Percentiles rank a stretch among this genome's conserved stretches.
Evolutionary conservation across 176 grass and related monocot species (phyloP).

Genomic region (Raddia distichophylla): DNA sequence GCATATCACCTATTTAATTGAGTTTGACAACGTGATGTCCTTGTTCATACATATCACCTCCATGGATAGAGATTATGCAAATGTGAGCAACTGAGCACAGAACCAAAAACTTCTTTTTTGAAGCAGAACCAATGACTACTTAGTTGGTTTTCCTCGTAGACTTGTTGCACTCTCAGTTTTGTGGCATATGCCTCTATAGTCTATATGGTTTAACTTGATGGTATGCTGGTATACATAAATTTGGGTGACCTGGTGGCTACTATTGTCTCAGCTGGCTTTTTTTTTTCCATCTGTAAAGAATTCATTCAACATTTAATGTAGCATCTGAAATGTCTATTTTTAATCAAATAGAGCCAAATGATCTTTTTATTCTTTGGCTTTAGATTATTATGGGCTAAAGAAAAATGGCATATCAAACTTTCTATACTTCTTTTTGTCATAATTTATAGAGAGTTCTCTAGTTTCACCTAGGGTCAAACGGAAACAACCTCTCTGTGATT

Average conservation of each 20-base stretch:
- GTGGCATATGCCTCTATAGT: slow-evolving; percentile 3
- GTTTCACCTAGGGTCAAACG: too few relatives aligned
- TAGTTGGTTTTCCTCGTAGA: slow-evolving; percentile 13
- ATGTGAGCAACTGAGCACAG: background rate
- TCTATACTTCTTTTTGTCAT: too few relatives aligned
- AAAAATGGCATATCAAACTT: too few relatives aligned
- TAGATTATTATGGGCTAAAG: too few relatives aligned
- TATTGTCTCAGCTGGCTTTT: background rate
- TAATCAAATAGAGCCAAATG: too few relatives aligned
- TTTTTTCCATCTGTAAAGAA: background rate
- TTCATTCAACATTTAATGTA: background rate
- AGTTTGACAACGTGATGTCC: background rate
- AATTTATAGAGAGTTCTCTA: too few relatives aligned
- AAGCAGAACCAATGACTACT: background rate
- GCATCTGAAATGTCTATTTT: background rate
- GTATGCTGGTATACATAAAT: background rate
- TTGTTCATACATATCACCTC: background rate
- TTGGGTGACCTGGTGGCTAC: background rate
- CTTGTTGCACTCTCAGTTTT: background rate
- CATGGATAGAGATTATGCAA: background rate
- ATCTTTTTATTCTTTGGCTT: too few relatives aligned
- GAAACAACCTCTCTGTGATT: too few relatives aligned
- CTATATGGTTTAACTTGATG: background rate
- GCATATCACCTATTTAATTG: background rate
- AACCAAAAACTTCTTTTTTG: background rate